Conservation (phyloP, 1,139 yeast species). For the Yamadazyma spencermartinsiae region DNA sequence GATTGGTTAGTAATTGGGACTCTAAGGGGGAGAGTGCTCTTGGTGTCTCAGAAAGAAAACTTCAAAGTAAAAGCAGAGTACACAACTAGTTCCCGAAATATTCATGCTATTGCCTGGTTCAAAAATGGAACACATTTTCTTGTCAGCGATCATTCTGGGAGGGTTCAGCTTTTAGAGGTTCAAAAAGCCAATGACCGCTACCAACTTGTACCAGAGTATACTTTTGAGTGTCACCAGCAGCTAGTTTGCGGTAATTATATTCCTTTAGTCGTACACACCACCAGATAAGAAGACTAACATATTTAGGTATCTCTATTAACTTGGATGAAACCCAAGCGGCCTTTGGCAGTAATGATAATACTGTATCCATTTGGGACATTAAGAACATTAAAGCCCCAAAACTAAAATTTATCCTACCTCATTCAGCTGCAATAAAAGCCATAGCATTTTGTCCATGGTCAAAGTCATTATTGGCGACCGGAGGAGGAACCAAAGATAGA, state of each 20-base stretch:
- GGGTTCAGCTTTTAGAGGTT: constrained; percentile 48
- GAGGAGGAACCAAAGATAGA: constrained; percentile 45
- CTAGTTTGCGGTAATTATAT: constrained; percentile 62
- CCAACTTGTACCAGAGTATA: constrained; percentile 14
- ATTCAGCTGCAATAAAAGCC: constrained; percentile 46
- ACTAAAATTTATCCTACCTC: constrained; percentile 45
- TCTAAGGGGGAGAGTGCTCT: constrained; percentile 25
- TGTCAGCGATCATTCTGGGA: constrained; percentile 73
- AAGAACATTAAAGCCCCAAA: constrained; percentile 38
- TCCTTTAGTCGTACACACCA: constrained; percentile 12
- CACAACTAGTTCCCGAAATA: constrained; percentile 30
- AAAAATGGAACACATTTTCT: constrained; percentile 45
- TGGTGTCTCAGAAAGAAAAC: constrained; percentile 22
- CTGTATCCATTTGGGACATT: constrained; percentile 69
- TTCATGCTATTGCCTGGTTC: constrained; percentile 68
- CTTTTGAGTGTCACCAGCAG: constrained; percentile 56
- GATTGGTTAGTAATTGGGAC: constrained; percentile 58
- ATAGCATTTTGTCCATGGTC: constrained; percentile 50
- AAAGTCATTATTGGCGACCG: constrained; percentile 40
- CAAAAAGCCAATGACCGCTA: constrained; percentile 10
- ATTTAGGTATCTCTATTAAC: constrained; percentile 54
- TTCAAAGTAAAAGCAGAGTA: constrained; percentile 3
- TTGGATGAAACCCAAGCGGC: constrained; percentile 52
- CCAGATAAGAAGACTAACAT: constrained; percentile 6
- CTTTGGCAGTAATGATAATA: constrained; percentile 73